phyloP scores from a whole-genome alignment of 75 land plant genomes.

The Ceratopteris richardii region DNA sequence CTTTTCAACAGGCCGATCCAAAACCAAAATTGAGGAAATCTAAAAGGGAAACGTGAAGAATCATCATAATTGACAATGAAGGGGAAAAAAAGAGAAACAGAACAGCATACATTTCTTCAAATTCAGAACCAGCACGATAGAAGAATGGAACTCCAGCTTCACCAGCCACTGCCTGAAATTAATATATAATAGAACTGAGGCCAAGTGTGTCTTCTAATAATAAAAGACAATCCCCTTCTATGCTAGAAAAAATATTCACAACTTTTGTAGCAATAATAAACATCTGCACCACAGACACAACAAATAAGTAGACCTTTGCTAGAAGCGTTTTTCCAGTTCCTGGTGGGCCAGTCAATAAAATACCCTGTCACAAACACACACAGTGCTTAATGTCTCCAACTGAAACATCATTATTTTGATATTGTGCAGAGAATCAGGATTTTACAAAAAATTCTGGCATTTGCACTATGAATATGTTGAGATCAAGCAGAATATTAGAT shows the following conservation, averaged over 20 bases:
- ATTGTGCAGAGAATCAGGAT: no score
- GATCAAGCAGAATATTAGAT: no score
- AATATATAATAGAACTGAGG: neutral
- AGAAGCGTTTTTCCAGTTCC: conserved; percentile 98
- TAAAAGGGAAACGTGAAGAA: no score
- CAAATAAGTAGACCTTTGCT: conserved; percentile 56
- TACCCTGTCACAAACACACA: conserved; percentile 50
- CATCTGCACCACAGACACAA: neutral
- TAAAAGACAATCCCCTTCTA: neutral
- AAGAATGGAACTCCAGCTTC: conserved; percentile 99
- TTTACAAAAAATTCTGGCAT: no score
- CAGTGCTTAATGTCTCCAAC: no score
- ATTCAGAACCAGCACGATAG: conserved; percentile 98
- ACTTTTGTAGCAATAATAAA: neutral
- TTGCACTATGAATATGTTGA: no score
- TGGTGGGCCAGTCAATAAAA: conserved; percentile 96
- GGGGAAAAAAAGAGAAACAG: no score
- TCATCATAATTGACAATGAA: no score
- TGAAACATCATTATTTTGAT: no score
- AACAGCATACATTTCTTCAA: conserved; percentile 91
- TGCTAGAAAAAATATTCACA: neutral
- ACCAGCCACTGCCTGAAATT: conserved; percentile 90
- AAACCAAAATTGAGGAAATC: no score
- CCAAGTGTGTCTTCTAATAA: no score
- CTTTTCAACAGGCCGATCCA: no score